Percentiles rank a stretch among this genome's conserved stretches.
Conservation (phyloP, 495 filamentous ascomycete genomes). For the Filosporella fistucella region DNA sequence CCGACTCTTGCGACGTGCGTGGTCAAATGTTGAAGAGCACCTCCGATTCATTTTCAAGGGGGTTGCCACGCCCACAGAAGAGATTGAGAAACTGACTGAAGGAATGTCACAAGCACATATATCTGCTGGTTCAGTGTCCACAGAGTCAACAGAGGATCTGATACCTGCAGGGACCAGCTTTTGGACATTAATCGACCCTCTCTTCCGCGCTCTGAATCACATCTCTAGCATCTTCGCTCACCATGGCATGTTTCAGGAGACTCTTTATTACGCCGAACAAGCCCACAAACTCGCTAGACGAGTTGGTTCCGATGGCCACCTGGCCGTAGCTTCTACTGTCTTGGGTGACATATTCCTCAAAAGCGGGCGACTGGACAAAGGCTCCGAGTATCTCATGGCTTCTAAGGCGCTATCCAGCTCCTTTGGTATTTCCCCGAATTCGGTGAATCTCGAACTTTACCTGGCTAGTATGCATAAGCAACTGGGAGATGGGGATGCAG, state of each 20-base stretch:
- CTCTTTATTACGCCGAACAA: constrained; percentile 84
- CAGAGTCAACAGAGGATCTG: neutral
- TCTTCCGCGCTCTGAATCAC: constrained; percentile 65
- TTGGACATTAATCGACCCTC: constrained; percentile 71
- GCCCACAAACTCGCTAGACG: constrained; percentile 73
- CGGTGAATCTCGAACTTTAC: constrained; percentile 34
- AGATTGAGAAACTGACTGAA: constrained; percentile 29
- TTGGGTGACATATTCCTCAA: constrained; percentile 61
- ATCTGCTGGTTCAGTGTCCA: constrained; percentile 11
- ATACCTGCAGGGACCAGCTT: constrained; percentile 58
- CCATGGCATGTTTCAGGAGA: constrained; percentile 82
- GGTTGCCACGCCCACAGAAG: constrained; percentile 9
- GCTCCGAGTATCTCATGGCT: constrained; percentile 51
- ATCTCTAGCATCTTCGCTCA: constrained; percentile 74
- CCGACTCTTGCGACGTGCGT: constrained; percentile 61
- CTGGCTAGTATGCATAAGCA: constrained; percentile 38
- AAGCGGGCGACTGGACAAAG: constrained; percentile 57
- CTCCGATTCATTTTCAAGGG: neutral
- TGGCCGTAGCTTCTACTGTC: constrained; percentile 48
- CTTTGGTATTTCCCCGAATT: constrained; percentile 31
- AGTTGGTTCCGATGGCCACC: constrained; percentile 55
- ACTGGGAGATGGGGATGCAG: constrained; percentile 32
- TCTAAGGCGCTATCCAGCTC: too few relatives aligned
- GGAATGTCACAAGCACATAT: constrained; percentile 29
- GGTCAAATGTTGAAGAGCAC: constrained; percentile 60